Percentiles rank a stretch among this genome's conserved stretches.
These are phyloP conservation scores for Paraleonurus japonicus DNA, from an alignment of 257 asterid genomes.

Conservation along the genomic window DNA sequence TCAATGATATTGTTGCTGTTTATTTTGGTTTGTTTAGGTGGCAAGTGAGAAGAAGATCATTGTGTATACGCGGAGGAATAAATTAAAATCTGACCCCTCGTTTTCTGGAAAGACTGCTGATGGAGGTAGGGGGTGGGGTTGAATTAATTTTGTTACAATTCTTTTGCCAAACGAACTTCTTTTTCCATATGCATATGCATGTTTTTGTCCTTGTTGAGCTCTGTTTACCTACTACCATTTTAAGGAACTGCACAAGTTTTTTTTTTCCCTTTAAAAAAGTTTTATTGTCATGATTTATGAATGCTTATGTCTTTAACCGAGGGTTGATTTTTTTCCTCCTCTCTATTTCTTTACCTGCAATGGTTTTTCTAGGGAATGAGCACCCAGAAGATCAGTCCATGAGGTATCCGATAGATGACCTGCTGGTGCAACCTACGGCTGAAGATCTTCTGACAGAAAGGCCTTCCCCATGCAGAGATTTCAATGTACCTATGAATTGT, in stretches of 20 bases:
- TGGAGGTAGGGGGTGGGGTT: slow-evolving; percentile 38
- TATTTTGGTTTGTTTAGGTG: slow-evolving; percentile 33
- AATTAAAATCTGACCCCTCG: slow-evolving; percentile 28
- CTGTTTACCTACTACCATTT: not conserved
- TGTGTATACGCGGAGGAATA: slow-evolving; percentile 45
- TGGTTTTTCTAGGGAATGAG: slow-evolving; percentile 45
- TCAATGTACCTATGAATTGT: slow-evolving; percentile 71
- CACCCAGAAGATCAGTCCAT: slow-evolving; percentile 40
- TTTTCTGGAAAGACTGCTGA: slow-evolving; percentile 22
- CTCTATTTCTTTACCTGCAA: slow-evolving; percentile 12
- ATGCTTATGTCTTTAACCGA: slow-evolving; percentile 4
- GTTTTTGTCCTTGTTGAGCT: slow-evolving; percentile 7
- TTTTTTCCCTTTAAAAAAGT: not conserved
- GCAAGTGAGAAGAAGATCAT: slow-evolving; percentile 40
- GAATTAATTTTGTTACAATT: not conserved
- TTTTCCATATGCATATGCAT: slow-evolving; percentile 5
- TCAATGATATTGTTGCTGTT: slow-evolving; percentile 25
- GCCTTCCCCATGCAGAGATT: slow-evolving; percentile 68
- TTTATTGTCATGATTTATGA: not conserved
- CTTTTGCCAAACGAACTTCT: not conserved
- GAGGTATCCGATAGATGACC: slow-evolving; percentile 85
- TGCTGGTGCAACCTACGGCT: slow-evolving; percentile 62
- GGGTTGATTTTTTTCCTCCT: not conserved
- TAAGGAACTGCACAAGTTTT: not conserved
- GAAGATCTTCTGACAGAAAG: slow-evolving; percentile 64